These are phyloP conservation scores for Metschnikowia gelsemii DNA, from an alignment of 805 yeast genomes.

Conservation along the genomic window DNA sequence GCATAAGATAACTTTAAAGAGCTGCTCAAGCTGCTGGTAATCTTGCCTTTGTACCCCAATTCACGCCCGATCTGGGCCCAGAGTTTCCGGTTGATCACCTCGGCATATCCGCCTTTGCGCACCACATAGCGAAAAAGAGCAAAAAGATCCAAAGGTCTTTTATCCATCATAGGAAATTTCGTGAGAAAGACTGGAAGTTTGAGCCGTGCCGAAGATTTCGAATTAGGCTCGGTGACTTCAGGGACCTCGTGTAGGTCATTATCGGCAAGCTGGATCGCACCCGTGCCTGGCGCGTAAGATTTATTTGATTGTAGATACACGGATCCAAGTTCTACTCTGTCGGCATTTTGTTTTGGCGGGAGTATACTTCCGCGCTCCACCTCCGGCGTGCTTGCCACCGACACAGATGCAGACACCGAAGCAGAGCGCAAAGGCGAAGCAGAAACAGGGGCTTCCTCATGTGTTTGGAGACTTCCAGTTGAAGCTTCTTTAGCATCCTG, in stretches of 20 bases:
- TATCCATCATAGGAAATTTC: constrained; percentile 66
- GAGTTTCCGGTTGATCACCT: constrained; percentile 60
- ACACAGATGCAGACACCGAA: too few relatives aligned
- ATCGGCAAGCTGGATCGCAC: too few relatives aligned
- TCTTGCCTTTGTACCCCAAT: constrained; percentile 69
- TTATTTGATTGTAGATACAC: too few relatives aligned
- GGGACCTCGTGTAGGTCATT: too few relatives aligned
- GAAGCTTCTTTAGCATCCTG: not conserved
- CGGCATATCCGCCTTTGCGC: constrained; percentile 63
- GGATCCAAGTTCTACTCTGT: too few relatives aligned
- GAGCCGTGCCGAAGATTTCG: not conserved
- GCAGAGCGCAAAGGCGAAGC: too few relatives aligned
- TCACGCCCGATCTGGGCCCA: constrained; percentile 88
- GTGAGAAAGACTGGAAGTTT: constrained; percentile 25
- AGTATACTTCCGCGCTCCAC: too few relatives aligned
- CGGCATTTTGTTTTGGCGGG: too few relatives aligned
- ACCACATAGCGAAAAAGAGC: constrained; percentile 57
- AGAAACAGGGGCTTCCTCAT: not conserved
- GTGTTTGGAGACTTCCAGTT: not conserved
- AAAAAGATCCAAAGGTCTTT: constrained; percentile 63
- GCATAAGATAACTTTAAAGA: constrained; percentile 61
- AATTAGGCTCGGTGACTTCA: too few relatives aligned
- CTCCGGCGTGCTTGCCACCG: too few relatives aligned
- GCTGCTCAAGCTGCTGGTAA: constrained; percentile 69
- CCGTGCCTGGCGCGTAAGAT: not conserved